Conservation (phyloP, 495 filamentous ascomycete species). For the Aspergillus leporis region DNA sequence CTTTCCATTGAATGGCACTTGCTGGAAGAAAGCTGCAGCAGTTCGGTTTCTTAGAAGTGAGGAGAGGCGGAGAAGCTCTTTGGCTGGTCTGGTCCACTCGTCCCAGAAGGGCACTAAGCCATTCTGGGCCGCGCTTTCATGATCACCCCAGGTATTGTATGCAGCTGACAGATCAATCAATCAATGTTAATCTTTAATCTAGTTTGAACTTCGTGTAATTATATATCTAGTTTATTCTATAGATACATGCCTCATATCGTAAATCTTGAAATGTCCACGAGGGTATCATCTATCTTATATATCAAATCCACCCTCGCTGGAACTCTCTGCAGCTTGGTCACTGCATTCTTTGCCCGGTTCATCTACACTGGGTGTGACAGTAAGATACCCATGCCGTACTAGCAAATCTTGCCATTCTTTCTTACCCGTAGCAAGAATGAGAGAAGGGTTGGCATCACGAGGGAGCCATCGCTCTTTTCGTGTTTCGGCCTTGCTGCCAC, state of each 20-base stretch:
- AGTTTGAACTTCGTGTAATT: background rate
- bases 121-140: background rate
- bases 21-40: slow-evolving; percentile 8
- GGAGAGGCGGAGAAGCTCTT: slow-evolving; percentile 1
- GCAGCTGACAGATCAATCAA: too few relatives aligned
- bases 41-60: background rate
- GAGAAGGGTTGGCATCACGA: slow-evolving; percentile 58
- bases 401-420: slow-evolving; percentile 59
- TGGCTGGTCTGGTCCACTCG: background rate
- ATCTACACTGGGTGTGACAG: slow-evolving; percentile 6
- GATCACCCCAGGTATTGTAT: too few relatives aligned
- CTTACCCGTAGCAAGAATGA: slow-evolving; percentile 68
- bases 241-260: background rate
- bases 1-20: slow-evolving; percentile 9
- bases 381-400: slow-evolving; percentile 38
- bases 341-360: slow-evolving; percentile 5
- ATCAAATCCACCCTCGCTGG: slow-evolving; percentile 18
- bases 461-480: slow-evolving; percentile 80
- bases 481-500: slow-evolving; percentile 68
- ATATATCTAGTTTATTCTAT: background rate
- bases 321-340: slow-evolving; percentile 14
- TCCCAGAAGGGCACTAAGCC: background rate
- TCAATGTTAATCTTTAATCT: background rate
- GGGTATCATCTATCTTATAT: slow-evolving; percentile 1
- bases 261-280: background rate